Evolutionary conservation across 768 basidiomycete genomes (phyloP), one percentile per base, ranked within the genome.

Genomic region (Pulveroboletus sp.): DNA sequence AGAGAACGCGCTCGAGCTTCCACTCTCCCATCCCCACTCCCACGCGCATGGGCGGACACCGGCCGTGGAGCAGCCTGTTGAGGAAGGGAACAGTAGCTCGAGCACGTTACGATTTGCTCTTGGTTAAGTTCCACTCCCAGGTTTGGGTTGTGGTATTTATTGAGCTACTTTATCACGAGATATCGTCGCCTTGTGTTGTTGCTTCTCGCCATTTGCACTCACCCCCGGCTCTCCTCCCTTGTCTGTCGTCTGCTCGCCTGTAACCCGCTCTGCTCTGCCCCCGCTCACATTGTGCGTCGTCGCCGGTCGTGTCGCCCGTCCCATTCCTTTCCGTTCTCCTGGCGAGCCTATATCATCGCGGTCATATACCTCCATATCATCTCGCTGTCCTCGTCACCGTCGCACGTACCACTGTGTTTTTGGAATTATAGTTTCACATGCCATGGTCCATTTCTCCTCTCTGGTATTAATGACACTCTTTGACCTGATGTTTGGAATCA

Each of bases 21-120:
- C 64, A 7, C 58, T 55, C 21, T 33, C 57, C n/a, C 52, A 48
- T 5, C 30, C 48, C 14, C 45, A 39, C 17, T 24, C 57, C 35
- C 51, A 43, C 1, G 3, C 42, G 2, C 51, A 41, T 6, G 30
- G 18, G 8, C 57, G 43, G 10, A 31, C 41, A 5, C 43, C 59
- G 7, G 6, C 35, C 15, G 24, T 44, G 9, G 61, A 53, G 14
- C 59, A 57, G 17, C 33, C 56, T 0, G 51, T 60, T 15, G 64
- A 64, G 6, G 65, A 67, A 21, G 55, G 50, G 14, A 63, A 46
- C 38, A 56, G 40, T 24, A 62, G 51, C 37, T 64, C 65, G 45
- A 67, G 66, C 40, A 67, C 67, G 21, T 39, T 67, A 38, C 49
- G 67, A 27, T 67, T 69, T 31, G 66, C 66, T 13, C 43, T 67